phyloP scores from a whole-genome alignment of 2,329 filamentous ascomycete genomes.

The Diplocarpon rosae region DNA sequence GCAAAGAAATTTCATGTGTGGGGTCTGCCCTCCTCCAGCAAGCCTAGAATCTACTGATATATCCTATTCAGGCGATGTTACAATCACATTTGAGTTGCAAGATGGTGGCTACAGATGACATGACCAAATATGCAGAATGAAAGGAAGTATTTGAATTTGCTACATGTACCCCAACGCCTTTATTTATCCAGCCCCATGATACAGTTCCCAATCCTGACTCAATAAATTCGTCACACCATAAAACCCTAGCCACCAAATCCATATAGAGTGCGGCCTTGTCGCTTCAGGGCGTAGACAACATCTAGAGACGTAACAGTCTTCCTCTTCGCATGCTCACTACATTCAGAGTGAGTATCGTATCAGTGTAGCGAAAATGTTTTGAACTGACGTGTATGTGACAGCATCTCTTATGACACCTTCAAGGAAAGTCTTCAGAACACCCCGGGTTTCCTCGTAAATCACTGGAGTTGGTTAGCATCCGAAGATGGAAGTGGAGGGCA shows the following conservation, averaged over 20 bases:
- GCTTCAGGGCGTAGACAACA: slow-evolving; percentile 54
- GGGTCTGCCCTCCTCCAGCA: too few relatives aligned
- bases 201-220: slow-evolving; percentile 6
- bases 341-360: background rate
- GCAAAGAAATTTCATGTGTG: too few relatives aligned
- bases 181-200: slow-evolving; percentile 8
- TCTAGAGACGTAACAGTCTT: slow-evolving; percentile 59
- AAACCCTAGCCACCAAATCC: slow-evolving; percentile 52
- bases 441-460: slow-evolving; percentile 77
- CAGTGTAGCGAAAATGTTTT: background rate
- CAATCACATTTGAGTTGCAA: too few relatives aligned
- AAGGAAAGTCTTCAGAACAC: slow-evolving; percentile 76
- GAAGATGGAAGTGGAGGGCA: slow-evolving; percentile 54
- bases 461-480: slow-evolving; percentile 56
- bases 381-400: slow-evolving; percentile 53
- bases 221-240: slow-evolving; percentile 14
- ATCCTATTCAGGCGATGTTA: too few relatives aligned
- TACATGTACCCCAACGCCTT: slow-evolving; percentile 7
- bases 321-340: slow-evolving; percentile 61
- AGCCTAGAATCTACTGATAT: too few relatives aligned
- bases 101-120: too few relatives aligned
- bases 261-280: slow-evolving; percentile 56
- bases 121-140: too few relatives aligned
- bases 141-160: slow-evolving; percentile 1
- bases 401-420: slow-evolving; percentile 66